Percentiles rank a stretch among this genome's conserved stretches.
These are phyloP conservation scores for Sporobolomyces phaffii DNA, from an alignment of 768 basidiomycete genomes.

Conservation along the genomic window DNA sequence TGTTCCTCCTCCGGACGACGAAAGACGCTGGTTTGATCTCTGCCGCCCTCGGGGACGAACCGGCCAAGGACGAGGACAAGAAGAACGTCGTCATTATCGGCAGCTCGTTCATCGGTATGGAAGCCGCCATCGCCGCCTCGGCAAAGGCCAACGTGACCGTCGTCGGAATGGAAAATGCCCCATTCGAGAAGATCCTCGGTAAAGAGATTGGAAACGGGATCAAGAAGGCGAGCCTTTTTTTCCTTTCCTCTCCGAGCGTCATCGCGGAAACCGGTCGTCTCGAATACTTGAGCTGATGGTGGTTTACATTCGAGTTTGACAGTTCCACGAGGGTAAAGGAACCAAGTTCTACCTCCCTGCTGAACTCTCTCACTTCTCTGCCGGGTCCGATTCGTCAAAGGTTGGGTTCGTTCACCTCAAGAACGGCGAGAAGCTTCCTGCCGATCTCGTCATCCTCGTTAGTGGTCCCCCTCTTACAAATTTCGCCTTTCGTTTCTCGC, in stretches of 20 bases:
- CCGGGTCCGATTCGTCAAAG: conserved; percentile 50
- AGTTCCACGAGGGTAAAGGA: conserved; percentile 76
- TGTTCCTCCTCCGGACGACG: conserved; percentile 67
- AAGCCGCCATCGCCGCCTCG: conserved; percentile 68
- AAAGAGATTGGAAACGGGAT: conserved; percentile 69
- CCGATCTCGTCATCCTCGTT: conserved; percentile 68
- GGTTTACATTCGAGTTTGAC: background rate
- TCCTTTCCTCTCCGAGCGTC: too few species aligned
- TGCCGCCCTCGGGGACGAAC: conserved; percentile 28
- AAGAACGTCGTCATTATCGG: conserved; percentile 77
- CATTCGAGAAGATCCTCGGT: conserved; percentile 76
- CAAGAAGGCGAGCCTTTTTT: conserved; percentile 56
- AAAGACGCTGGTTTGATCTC: conserved; percentile 57
- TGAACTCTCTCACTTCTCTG: conserved; percentile 59
- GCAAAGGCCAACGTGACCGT: conserved; percentile 74
- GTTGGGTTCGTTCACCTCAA: conserved; percentile 62
- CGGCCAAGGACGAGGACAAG: conserved; percentile 47
- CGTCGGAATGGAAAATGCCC: conserved; percentile 72
- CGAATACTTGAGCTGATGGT: too few species aligned
- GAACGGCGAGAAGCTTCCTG: conserved; percentile 59
- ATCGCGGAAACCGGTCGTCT: too few species aligned
- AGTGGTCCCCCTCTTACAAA: background rate
- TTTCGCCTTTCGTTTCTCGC: too few species aligned
- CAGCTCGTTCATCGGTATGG: conserved; percentile 87
- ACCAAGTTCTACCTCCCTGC: conserved; percentile 77